Conservation (phyloP, 345 rosid genomes). For the Eucalyptus lansdowneana region DNA sequence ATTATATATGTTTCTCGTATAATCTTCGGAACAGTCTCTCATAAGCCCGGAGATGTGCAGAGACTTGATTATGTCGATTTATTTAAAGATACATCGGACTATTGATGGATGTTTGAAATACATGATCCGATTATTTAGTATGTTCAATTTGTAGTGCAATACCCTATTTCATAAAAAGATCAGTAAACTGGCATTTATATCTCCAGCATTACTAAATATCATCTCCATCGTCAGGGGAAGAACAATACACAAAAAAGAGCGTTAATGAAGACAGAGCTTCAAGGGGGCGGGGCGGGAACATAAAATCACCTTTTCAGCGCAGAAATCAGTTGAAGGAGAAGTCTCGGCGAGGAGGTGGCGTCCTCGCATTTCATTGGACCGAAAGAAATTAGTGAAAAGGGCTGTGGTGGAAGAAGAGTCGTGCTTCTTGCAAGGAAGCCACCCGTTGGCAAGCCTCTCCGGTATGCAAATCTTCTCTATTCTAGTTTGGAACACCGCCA, state of each 20-base stretch:
- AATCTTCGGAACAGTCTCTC: neutral
- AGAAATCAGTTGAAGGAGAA: constrained; percentile 2
- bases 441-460: constrained; percentile 16
- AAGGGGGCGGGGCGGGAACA: neutral
- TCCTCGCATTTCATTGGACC: neutral
- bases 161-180: neutral
- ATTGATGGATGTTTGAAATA: neutral
- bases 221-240: neutral
- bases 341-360: constrained; percentile 47
- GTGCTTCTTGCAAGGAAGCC: constrained; percentile 41
- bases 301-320: constrained; percentile 11
- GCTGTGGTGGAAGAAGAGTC: neutral
- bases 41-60: neutral
- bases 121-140: neutral
- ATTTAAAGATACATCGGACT: no score
- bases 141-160: neutral
- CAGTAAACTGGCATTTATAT: neutral
- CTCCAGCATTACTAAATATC: neutral
- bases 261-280: neutral
- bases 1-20: neutral
- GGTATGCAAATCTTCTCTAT: constrained; percentile 36
- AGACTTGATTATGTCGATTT: neutral
- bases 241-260: neutral
- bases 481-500: constrained; percentile 42
- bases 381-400: no score